These are phyloP conservation scores for Cladosporium sp. DNA, from an alignment of 2,329 filamentous ascomycete genomes.

Conservation along the genomic window DNA sequence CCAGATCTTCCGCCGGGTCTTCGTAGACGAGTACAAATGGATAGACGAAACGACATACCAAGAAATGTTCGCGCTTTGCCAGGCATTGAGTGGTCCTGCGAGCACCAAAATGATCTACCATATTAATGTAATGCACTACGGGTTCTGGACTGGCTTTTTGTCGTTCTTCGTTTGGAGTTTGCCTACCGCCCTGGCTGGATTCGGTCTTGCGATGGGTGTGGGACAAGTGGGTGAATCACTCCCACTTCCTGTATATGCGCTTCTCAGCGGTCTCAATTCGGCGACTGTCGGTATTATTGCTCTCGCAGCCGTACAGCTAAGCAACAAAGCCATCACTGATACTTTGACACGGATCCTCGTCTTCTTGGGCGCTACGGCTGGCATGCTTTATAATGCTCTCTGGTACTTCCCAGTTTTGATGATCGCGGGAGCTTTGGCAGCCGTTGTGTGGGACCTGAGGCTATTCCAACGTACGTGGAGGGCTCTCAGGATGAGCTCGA, in stretches of 20 bases:
- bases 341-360: slow-evolving; percentile 64
- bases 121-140: slow-evolving; percentile 65
- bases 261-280: slow-evolving; percentile 71
- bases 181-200: slow-evolving; percentile 72
- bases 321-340: slow-evolving; percentile 67
- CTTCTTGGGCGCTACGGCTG: slow-evolving; percentile 64
- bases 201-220: slow-evolving; percentile 65
- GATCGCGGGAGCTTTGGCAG: slow-evolving; percentile 54
- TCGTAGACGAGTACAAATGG: slow-evolving; percentile 61
- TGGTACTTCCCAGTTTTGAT: slow-evolving; percentile 76
- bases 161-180: slow-evolving; percentile 68
- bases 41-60: slow-evolving; percentile 70
- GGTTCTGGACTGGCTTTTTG: slow-evolving; percentile 59
- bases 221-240: slow-evolving; percentile 61
- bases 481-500: background rate
- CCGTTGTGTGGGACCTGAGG: slow-evolving; percentile 57
- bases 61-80: slow-evolving; percentile 69
- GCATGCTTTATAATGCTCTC: slow-evolving; percentile 69
- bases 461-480: slow-evolving; percentile 13
- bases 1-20: slow-evolving; percentile 64
- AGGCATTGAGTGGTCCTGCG: slow-evolving; percentile 67
- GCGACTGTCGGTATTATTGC: slow-evolving; percentile 73
- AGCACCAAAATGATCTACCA: slow-evolving; percentile 63
- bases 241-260: slow-evolving; percentile 65
- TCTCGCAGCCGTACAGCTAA: slow-evolving; percentile 67